Percentiles rank a stretch among this genome's conserved stretches.
These are phyloP conservation scores for Ceratocystis colombiana DNA, from an alignment of 2,329 filamentous ascomycete genomes.

Conservation along the genomic window DNA sequence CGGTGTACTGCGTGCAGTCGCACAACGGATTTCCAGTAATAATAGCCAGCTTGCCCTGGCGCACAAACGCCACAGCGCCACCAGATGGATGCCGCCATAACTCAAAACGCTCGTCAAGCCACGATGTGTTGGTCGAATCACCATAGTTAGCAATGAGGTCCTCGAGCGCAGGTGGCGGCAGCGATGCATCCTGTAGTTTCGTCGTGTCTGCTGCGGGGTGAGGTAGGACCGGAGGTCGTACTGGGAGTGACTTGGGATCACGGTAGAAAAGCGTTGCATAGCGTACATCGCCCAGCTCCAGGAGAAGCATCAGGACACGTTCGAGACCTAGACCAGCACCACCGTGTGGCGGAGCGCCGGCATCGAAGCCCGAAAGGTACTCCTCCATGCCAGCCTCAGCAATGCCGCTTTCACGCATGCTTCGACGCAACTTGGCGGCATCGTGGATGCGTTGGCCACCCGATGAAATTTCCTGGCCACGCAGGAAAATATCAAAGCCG, in stretches of 20 bases:
- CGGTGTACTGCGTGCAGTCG: conserved; percentile 62
- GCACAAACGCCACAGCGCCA: conserved; percentile 75
- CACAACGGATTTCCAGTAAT: conserved; percentile 82
- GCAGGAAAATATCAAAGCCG: conserved; percentile 90
- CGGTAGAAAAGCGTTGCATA: conserved; percentile 79
- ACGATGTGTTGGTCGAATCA: conserved; percentile 86
- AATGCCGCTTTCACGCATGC: conserved; percentile 66
- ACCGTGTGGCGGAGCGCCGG: conserved; percentile 78
- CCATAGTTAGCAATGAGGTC: conserved; percentile 92
- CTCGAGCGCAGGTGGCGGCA: conserved; percentile 57
- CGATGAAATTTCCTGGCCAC: conserved; percentile 84
- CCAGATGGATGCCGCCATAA: conserved; percentile 73
- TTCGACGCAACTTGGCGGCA: conserved; percentile 59
- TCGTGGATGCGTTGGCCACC: conserved; percentile 91
- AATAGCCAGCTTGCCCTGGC: conserved; percentile 66
- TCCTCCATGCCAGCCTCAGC: conserved; percentile 77
- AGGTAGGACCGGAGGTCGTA: conserved; percentile 55
- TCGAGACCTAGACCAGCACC: conserved; percentile 85
- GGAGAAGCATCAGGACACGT: conserved; percentile 73
- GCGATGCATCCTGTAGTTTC: conserved; percentile 37
- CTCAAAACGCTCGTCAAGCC: conserved; percentile 79
- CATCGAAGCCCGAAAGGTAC: conserved; percentile 79
- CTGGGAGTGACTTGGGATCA: conserved; percentile 77
- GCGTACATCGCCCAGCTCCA: conserved; percentile 80
- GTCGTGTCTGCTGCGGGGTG: conserved; percentile 79